Percentiles rank a stretch among this genome's conserved stretches.
These are phyloP conservation scores for Poteriospumella lacustris DNA, from an alignment of 108 stramenopile genomes.

Conservation along the genomic window DNA sequence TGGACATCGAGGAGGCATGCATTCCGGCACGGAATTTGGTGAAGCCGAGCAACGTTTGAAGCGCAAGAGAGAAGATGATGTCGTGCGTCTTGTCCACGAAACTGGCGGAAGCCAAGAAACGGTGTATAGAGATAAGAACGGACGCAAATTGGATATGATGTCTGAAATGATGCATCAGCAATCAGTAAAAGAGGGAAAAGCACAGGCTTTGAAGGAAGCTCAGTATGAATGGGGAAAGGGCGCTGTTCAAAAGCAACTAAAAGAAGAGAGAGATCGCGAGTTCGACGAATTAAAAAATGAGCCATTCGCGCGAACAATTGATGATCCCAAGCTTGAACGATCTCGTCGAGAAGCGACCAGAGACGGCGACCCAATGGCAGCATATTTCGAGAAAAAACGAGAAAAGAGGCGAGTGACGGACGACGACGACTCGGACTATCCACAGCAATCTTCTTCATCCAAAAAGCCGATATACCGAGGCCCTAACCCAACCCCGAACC, in stretches of 20 bases:
- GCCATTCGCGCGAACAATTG: constrained; percentile 69
- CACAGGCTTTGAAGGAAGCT: constrained; percentile 49
- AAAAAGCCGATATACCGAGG: constrained; percentile 74
- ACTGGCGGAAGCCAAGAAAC: constrained; percentile 61
- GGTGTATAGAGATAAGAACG: constrained; percentile 69
- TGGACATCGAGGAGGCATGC: constrained; percentile 74
- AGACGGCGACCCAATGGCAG: constrained; percentile 90
- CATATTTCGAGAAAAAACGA: constrained; percentile 56
- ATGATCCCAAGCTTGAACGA: constrained; percentile 66
- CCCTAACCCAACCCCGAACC: constrained; percentile 57
- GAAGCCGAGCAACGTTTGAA: constrained; percentile 55
- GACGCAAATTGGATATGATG: constrained; percentile 54
- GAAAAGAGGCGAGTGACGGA: constrained; percentile 22
- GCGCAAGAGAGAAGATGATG: constrained; percentile 31
- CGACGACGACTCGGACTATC: constrained; percentile 39
- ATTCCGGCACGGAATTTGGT: constrained; percentile 63
- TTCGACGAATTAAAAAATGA: constrained; percentile 53
- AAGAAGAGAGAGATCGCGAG: constrained; percentile 58
- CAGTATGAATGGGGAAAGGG: constrained; percentile 56
- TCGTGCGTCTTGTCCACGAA: not conserved
- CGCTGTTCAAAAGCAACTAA: constrained; percentile 63
- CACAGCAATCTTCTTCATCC: constrained; percentile 34
- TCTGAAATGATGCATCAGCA: constrained; percentile 51
- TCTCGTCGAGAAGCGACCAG: constrained; percentile 62
- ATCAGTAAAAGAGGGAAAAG: constrained; percentile 25